These are phyloP conservation scores for Dactylellina drechsleri DNA, from an alignment of 2,329 filamentous ascomycete genomes.

Conservation along the genomic window DNA sequence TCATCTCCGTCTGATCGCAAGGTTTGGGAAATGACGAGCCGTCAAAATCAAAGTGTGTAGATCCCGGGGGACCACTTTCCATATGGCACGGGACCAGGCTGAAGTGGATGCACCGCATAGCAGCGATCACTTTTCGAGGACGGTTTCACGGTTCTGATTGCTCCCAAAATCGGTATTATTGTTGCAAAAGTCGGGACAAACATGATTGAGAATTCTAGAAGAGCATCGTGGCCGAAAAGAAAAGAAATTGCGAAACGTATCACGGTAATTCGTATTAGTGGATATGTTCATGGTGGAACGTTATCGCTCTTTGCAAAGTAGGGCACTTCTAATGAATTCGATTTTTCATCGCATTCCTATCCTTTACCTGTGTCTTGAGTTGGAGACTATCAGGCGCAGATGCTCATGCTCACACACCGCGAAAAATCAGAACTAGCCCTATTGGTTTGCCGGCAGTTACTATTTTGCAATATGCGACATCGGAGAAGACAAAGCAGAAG, in stretches of 20 bases:
- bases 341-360: no score
- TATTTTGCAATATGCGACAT: conserved; percentile 6
- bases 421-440: neutral
- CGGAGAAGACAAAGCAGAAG: conserved; percentile 5
- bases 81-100: conserved; percentile 33
- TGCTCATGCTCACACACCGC: no score
- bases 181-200: neutral
- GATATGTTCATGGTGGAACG: neutral
- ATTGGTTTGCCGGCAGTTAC: neutral
- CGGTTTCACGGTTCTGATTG: conserved; percentile 27
- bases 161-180: neutral
- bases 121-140: conserved; percentile 39
- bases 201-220: neutral
- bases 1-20: neutral
- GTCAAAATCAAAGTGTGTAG: neutral
- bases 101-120: conserved; percentile 27
- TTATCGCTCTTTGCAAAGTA: neutral
- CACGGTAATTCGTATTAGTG: neutral
- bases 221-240: conserved; percentile 2
- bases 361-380: no score
- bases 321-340: no score
- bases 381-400: no score
- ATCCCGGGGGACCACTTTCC: conserved; percentile 8
- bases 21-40: neutral
- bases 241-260: neutral